Conservation (phyloP, 371 early-diverging fungal genomes). For the Rhizomucor pusillus region DNA sequence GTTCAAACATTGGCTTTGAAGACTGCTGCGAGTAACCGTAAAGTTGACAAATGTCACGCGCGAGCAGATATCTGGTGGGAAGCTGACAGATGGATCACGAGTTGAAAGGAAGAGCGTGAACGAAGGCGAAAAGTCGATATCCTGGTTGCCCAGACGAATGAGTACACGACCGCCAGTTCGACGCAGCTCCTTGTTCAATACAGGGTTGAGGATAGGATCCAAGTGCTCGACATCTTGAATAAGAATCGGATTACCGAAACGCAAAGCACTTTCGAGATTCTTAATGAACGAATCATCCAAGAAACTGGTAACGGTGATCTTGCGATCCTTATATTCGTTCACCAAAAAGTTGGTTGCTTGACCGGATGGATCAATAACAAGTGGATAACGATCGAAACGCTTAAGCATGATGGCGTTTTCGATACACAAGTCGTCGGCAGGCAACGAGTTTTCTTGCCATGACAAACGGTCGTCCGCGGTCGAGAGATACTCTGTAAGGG, state of each 20-base stretch:
- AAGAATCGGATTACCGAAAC: slow-evolving; percentile 97
- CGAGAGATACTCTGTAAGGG: slow-evolving; percentile 89
- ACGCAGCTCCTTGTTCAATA: slow-evolving; percentile 94
- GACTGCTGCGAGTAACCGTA: slow-evolving; percentile 92
- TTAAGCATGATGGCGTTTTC: slow-evolving; percentile 98
- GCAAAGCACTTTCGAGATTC: slow-evolving; percentile 94
- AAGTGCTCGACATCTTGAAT: slow-evolving; percentile 97
- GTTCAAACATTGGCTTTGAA: slow-evolving; percentile 96
- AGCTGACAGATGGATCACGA: slow-evolving; percentile 89
- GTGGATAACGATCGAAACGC: slow-evolving; percentile 92
- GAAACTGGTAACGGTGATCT: slow-evolving; percentile 95
- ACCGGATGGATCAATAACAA: slow-evolving; percentile 97
- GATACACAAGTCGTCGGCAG: slow-evolving; percentile 91
- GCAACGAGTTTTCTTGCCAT: slow-evolving; percentile 88
- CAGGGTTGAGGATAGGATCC: slow-evolving; percentile 96
- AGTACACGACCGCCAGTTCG: slow-evolving; percentile 97
- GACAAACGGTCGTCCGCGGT: slow-evolving; percentile 89
- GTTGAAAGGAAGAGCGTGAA: slow-evolving; percentile 95
- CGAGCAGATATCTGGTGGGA: slow-evolving; percentile 95
- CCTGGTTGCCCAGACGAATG: slow-evolving; percentile 93
- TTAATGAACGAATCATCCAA: slow-evolving; percentile 96
- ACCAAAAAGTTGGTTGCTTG: slow-evolving; percentile 89
- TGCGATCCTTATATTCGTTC: slow-evolving; percentile 83
- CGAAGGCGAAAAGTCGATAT: slow-evolving; percentile 97
- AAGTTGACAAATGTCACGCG: slow-evolving; percentile 99